Percentiles rank a stretch among this genome's conserved stretches.
Evolutionary conservation across 2,329 filamentous ascomycete genomes (phyloP).

Genomic region (Mollisia scopiformis): DNA sequence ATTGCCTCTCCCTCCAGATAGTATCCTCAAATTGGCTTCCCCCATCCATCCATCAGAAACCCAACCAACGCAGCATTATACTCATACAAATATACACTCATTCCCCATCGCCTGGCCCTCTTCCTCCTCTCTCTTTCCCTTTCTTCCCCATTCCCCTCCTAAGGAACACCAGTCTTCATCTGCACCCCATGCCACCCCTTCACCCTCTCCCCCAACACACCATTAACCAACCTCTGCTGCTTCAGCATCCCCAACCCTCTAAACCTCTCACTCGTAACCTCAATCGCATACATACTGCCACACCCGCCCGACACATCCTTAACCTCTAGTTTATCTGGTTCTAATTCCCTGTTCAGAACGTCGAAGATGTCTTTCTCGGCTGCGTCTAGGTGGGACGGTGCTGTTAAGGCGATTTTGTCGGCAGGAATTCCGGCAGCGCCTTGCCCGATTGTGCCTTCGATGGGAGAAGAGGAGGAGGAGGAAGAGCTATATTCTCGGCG

Average conservation of each 20-base stretch:
- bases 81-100: not conserved
- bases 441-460: constrained; percentile 17
- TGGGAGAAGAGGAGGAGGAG: constrained; percentile 2
- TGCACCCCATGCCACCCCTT: constrained; percentile 85
- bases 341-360: constrained; percentile 36
- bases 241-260: constrained; percentile 72
- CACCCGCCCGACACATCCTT: constrained; percentile 84
- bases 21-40: too few relatives aligned
- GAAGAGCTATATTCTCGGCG: constrained; percentile 16
- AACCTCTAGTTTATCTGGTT: constrained; percentile 44
- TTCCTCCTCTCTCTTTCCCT: not conserved
- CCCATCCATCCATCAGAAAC: not conserved
- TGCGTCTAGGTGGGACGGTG: constrained; percentile 54
- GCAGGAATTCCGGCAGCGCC: constrained; percentile 14
- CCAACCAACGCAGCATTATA: not conserved
- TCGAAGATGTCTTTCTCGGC: constrained; percentile 64
- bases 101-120: not conserved
- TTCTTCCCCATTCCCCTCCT: not conserved
- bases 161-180: constrained; percentile 65
- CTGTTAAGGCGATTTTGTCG: constrained; percentile 34
- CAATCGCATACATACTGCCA: constrained; percentile 85
- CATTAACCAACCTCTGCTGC: constrained; percentile 82
- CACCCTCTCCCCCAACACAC: constrained; percentile 72
- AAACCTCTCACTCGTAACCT: constrained; percentile 74
- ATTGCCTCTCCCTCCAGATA: not conserved